Evolutionary conservation across 2,329 filamentous ascomycete species (phyloP).

Genomic region (Penicillium sp.): DNA sequence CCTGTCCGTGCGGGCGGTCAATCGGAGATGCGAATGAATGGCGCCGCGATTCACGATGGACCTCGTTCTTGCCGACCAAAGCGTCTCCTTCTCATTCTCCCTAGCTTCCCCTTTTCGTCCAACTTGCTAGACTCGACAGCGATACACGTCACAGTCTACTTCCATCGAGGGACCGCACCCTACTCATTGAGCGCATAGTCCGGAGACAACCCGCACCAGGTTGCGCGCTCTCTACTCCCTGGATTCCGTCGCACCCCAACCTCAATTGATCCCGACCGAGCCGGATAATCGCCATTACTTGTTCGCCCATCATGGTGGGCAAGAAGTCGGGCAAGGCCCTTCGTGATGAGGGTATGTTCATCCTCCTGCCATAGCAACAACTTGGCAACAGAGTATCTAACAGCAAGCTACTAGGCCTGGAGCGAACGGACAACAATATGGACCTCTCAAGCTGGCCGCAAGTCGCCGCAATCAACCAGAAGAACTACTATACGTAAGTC

Average conservation of each 20-base stretch:
- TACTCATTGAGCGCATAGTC: neutral
- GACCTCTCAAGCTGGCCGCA: slow-evolving; percentile 93
- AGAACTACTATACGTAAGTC: slow-evolving; percentile 96
- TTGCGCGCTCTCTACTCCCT: slow-evolving; percentile 23
- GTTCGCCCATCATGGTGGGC: slow-evolving; percentile 61
- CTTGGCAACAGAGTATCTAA: slow-evolving; percentile 14
- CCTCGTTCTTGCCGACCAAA: slow-evolving; percentile 17
- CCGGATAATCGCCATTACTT: slow-evolving; percentile 2
- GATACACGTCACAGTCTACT: neutral
- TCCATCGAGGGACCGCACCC: neutral
- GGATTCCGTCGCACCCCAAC: slow-evolving; percentile 21
- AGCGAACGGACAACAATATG: slow-evolving; percentile 98
- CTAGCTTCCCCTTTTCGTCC: slow-evolving; percentile 3
- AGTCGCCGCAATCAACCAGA: slow-evolving; percentile 93
- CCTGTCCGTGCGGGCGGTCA: slow-evolving; percentile 37
- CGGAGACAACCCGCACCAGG: slow-evolving; percentile 3
- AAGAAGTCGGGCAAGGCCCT: slow-evolving; percentile 70
- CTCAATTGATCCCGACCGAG: slow-evolving; percentile 16
- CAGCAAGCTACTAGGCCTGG: slow-evolving; percentile 68
- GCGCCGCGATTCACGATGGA: slow-evolving; percentile 20
- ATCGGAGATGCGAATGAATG: slow-evolving; percentile 27
- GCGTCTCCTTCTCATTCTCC: slow-evolving; percentile 7
- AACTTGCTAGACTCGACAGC: neutral
- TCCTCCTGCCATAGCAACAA: neutral
- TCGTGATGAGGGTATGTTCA: slow-evolving; percentile 61